Conservation (phyloP, 495 filamentous ascomycete species). For the Umbilicaria muhlenbergii region DNA sequence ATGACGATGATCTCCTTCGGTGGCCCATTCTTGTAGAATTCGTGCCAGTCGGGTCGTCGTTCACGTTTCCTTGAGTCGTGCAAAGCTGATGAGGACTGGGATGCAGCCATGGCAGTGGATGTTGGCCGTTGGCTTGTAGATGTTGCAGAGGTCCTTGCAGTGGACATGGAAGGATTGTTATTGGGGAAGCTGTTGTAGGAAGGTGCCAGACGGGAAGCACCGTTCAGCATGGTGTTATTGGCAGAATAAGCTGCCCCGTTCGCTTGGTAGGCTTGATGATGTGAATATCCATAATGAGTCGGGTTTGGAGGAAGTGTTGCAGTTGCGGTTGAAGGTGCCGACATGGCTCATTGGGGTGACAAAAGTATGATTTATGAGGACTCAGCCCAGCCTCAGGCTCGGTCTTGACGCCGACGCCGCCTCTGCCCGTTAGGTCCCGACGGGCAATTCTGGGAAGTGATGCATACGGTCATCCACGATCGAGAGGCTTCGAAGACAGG, state of each 20-base stretch:
- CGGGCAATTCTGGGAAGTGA: no score
- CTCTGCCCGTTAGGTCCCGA: no score
- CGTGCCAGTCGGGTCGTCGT: conserved; percentile 67
- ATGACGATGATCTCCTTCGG: conserved; percentile 94
- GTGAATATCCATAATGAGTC: conserved; percentile 51
- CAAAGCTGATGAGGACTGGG: conserved; percentile 10
- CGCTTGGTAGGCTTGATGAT: conserved; percentile 46
- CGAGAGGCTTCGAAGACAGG: background rate
- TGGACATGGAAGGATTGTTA: conserved; percentile 27
- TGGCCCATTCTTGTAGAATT: conserved; percentile 84
- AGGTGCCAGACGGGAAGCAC: conserved; percentile 33
- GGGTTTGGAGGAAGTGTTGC: conserved; percentile 60
- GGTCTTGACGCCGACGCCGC: no score
- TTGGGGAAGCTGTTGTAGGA: conserved; percentile 31
- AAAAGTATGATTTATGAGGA: no score
- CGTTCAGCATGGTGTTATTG: conserved; percentile 30
- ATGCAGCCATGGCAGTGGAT: conserved; percentile 7
- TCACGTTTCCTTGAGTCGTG: conserved; percentile 37
- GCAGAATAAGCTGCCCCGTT: conserved; percentile 36
- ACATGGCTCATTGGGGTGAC: conserved; percentile 37
- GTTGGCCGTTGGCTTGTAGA: conserved; percentile 13
- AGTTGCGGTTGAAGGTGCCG: conserved; percentile 69
- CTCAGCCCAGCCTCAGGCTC: no score
- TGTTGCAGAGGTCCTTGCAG: conserved; percentile 11
- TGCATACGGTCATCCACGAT: background rate